Base-by-base conservation (phyloP, 148 eudicot species). In the Cornus suecica region DNA sequence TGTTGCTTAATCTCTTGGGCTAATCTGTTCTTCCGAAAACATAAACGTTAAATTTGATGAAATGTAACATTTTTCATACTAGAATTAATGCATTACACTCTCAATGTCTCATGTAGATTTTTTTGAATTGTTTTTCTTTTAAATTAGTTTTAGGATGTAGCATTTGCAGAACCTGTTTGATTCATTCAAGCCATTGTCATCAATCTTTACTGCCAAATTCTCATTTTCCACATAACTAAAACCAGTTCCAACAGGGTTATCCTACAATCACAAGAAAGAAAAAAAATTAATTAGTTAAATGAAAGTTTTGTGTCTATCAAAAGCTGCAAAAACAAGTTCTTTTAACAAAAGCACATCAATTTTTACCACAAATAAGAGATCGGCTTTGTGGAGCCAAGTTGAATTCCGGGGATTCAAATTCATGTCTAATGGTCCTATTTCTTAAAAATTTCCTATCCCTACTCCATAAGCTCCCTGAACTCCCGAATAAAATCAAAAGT, bases 341-440 rank as follows among this genome's bases (percentile, higher is more conserved):
- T 45, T 1, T 45, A 8, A 45, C 61, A 58, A 1, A 5, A 14
- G 62, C 7, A 2, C 23, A n/a, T 20, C 3, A 54, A 68, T 24
- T 9, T 67, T 32, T 60, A 76, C 79, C 67, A 76, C 73, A 69
- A 76, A 76, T 31, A 76, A 76, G 68, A 76, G 79, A 69, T 76
- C 79, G 11, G 64, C 79, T 68, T 68, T 76, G 16, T 13, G 0
- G 54, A 76, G 79, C 79, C 79, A 76, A 8, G 79, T 76, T 37
- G 73, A 76, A 69, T 37, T 68, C 18, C 73, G 37, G 0, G 73
- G 79, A 25, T 76, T 68, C 26, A 76, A 60, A 60, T 76, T 69
- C 67, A 18, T 11, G 2, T 76, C 79, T 26, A 68, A 15, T 11
- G 79, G 79, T 25, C 79, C 79, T 9, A 76, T 76, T 76, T 76